Evolutionary conservation across 1,284 basidiomycete genomes (phyloP).

Genomic region (Peniophora sp.): DNA sequence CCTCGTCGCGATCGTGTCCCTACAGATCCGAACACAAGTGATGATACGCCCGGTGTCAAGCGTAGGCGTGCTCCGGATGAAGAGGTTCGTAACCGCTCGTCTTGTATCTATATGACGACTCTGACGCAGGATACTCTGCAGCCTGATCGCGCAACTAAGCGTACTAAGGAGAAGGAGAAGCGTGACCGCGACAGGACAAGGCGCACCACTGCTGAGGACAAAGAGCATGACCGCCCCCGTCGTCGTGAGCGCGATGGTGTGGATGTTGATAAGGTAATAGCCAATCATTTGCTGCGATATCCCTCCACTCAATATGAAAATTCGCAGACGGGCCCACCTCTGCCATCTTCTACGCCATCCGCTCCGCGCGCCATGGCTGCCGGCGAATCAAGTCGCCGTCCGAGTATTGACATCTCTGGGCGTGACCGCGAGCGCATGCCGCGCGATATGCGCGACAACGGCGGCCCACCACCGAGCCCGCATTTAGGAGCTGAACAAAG

Average conservation of each 20-base stretch:
- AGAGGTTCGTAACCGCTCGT: constrained; percentile 41
- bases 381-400: constrained; percentile 15
- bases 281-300: neutral
- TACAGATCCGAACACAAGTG: constrained; percentile 21
- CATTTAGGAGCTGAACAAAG: constrained; percentile 10
- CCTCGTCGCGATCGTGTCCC: constrained; percentile 42
- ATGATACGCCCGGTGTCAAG: constrained; percentile 56
- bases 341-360: constrained; percentile 56
- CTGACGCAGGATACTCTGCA: constrained; percentile 20
- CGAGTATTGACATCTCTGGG: constrained; percentile 12
- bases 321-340: constrained; percentile 45
- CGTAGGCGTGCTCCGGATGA: constrained; percentile 58
- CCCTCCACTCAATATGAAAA: neutral
- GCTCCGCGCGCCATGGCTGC: constrained; percentile 62
- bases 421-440: constrained; percentile 17
- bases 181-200: constrained; percentile 66
- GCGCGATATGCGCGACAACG: neutral
- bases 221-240: constrained; percentile 47
- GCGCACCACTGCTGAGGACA: constrained; percentile 61
- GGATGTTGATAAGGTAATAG: constrained; percentile 24
- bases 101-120: constrained; percentile 8
- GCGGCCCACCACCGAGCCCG: neutral
- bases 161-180: constrained; percentile 54
- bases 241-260: constrained; percentile 61
- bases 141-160: constrained; percentile 65